Conservation (phyloP, 1,284 basidiomycete species). For the Papiliotrema fonsecae region DNA sequence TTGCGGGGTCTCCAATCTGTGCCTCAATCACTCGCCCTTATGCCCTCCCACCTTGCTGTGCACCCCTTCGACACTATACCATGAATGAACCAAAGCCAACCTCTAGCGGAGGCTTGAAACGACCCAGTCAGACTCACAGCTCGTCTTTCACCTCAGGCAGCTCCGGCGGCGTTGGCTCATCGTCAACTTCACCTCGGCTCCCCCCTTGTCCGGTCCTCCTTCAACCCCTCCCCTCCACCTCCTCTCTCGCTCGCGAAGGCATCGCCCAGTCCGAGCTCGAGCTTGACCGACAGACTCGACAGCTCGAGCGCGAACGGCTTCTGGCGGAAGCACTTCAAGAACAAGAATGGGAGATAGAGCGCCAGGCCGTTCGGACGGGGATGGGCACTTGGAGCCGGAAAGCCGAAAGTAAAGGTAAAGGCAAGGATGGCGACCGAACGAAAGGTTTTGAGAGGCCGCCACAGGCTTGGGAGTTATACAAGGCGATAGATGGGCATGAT, state of each 20-base stretch:
- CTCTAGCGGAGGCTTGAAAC: too few species aligned
- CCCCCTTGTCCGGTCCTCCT: slow-evolving; percentile 35
- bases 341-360: slow-evolving; percentile 32
- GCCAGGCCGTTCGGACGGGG: slow-evolving; percentile 19
- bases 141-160: too few species aligned
- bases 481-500: slow-evolving; percentile 47
- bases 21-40: neutral
- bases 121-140: too few species aligned
- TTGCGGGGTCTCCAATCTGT: neutral
- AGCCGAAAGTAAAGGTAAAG: slow-evolving; percentile 9
- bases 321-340: slow-evolving; percentile 47
- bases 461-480: slow-evolving; percentile 47
- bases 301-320: slow-evolving; percentile 27
- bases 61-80: too few species aligned
- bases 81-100: too few species aligned
- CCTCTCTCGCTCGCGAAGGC: slow-evolving; percentile 25
- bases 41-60: too few species aligned
- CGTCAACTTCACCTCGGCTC: slow-evolving; percentile 20
- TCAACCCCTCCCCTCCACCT: slow-evolving; percentile 32
- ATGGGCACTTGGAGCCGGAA: slow-evolving; percentile 20
- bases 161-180: too few species aligned
- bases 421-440: slow-evolving; percentile 11
- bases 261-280: slow-evolving; percentile 37
- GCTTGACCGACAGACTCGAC: slow-evolving; percentile 33
- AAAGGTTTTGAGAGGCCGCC: slow-evolving; percentile 39